Evolutionary conservation across 73 alveolate species (phyloP).

Genomic region (Breviolum minutum): DNA sequence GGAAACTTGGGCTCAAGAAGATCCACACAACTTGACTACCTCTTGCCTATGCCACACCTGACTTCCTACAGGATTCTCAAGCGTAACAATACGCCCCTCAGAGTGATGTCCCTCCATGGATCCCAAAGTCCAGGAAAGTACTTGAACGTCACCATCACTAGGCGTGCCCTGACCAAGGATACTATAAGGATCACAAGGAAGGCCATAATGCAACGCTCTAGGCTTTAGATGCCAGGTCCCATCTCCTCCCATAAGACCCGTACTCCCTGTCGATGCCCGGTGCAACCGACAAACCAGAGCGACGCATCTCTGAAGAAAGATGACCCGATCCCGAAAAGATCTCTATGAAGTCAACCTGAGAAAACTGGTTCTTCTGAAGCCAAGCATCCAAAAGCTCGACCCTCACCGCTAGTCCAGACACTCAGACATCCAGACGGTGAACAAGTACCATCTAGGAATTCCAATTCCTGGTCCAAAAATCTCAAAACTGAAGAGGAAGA

Average conservation of each 20-base stretch:
- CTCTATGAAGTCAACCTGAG: neutral
- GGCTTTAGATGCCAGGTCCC: neutral
- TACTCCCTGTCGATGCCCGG: neutral
- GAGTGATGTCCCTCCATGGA: neutral
- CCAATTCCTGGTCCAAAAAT: no score
- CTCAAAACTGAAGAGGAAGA: no score
- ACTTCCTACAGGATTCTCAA: neutral
- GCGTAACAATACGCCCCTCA: neutral
- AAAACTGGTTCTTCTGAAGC: neutral
- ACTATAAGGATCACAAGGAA: neutral
- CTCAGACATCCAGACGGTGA: neutral
- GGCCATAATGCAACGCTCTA: neutral
- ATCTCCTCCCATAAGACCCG: neutral
- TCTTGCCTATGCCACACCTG: neutral
- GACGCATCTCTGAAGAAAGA: neutral
- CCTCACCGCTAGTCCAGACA: neutral
- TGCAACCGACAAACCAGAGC: neutral
- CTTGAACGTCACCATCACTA: neutral
- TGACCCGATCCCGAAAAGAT: no score
- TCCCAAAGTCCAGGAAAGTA: neutral
- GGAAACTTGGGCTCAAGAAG: neutral
- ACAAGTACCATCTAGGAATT: neutral
- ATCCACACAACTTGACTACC: neutral
- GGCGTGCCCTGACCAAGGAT: neutral
- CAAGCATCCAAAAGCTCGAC: neutral